Conservation (phyloP, 768 basidiomycete species). For the Daedalea quercina region DNA sequence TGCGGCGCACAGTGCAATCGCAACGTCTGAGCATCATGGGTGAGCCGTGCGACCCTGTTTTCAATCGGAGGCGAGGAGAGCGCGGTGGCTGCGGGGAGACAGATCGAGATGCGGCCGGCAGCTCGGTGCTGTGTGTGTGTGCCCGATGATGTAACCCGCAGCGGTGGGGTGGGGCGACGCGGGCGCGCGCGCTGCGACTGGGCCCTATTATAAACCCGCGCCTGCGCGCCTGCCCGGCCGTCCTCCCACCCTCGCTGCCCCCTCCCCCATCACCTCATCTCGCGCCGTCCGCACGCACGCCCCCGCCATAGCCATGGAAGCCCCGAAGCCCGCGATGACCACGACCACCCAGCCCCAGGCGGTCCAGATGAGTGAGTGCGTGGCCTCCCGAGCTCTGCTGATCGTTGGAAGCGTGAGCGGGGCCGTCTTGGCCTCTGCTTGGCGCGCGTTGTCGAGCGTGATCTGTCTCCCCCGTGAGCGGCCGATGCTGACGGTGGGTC, state of each 20-base stretch:
- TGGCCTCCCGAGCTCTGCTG: neutral
- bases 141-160: no score
- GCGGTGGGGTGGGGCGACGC: neutral
- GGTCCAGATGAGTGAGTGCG: slow-evolving; percentile 54
- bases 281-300: neutral
- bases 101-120: no score
- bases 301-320: slow-evolving; percentile 21
- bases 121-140: no score
- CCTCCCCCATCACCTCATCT: slow-evolving; percentile 1
- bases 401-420: neutral
- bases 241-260: neutral
- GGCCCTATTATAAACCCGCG: neutral
- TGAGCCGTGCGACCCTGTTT: no score
- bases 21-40: no score
- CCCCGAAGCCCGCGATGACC: slow-evolving; percentile 22
- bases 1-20: no score
- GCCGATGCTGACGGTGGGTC: no score
- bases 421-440: neutral
- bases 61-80: no score
- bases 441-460: no score
- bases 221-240: neutral
- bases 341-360: slow-evolving; percentile 53
- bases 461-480: no score
- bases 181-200: no score
- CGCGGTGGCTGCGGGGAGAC: no score